These are phyloP conservation scores for Talaromyces albobiverticillius DNA, from an alignment of 2,329 filamentous ascomycete genomes.

Conservation along the genomic window DNA sequence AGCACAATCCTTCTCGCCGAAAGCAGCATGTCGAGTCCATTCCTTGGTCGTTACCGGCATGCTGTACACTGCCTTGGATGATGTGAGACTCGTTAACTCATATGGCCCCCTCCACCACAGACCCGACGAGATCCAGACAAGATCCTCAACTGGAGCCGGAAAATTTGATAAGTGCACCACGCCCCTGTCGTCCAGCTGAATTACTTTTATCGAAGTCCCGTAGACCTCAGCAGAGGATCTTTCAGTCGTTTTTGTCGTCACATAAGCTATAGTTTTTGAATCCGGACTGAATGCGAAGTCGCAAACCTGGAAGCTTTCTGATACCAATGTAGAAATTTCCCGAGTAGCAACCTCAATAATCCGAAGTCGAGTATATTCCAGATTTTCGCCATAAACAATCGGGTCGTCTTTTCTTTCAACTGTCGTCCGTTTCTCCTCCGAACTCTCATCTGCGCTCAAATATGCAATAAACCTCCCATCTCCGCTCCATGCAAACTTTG, in stretches of 20 bases:
- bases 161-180: not conserved
- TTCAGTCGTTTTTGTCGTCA: not conserved
- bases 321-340: not conserved
- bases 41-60: not conserved
- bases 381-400: not conserved
- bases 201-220: not conserved
- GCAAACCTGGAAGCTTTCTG: not conserved
- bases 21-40: not conserved
- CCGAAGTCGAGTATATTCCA: not conserved
- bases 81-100: not conserved
- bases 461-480: not conserved
- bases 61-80: not conserved
- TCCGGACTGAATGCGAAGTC: not conserved
- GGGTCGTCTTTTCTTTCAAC: not conserved
- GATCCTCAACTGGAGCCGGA: not conserved
- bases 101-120: not conserved
- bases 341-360: not conserved
- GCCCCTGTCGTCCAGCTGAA: not conserved
- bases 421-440: not conserved
- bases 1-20: not conserved
- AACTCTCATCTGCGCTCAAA: not conserved
- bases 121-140: not conserved
- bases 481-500: not conserved
- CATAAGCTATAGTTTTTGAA: not conserved
- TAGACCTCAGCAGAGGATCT: not conserved